Percentiles rank a stretch among this genome's conserved stretches.
Evolutionary conservation across 192 early-diverging fungal genomes (phyloP).

Genomic region (Coemansia sp.): DNA sequence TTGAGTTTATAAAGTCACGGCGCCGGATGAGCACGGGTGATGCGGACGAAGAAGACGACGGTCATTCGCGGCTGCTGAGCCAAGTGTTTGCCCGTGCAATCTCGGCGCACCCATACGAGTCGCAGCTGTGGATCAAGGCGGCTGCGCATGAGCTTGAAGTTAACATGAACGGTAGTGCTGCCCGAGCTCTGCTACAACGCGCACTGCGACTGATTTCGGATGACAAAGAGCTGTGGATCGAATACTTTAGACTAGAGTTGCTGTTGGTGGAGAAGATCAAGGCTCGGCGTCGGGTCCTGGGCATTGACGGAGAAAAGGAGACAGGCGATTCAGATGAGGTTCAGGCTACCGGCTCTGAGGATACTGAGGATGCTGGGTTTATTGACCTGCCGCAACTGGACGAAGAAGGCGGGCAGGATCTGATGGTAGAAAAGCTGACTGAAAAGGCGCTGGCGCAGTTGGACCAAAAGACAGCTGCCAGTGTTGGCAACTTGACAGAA

Average conservation of each 20-base stretch:
- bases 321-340: slow-evolving; percentile 22
- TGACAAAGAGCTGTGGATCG: slow-evolving; percentile 75
- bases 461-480: slow-evolving; percentile 24
- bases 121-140: slow-evolving; percentile 87
- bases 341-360: slow-evolving; percentile 1
- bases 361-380: slow-evolving; percentile 45
- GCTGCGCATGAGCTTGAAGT: slow-evolving; percentile 86
- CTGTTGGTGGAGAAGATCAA: slow-evolving; percentile 85
- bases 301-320: slow-evolving; percentile 55
- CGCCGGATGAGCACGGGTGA: slow-evolving; percentile 30
- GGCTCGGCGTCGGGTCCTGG: slow-evolving; percentile 76
- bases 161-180: slow-evolving; percentile 77
- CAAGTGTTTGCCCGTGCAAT: slow-evolving; percentile 82
- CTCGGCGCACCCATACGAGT: slow-evolving; percentile 79
- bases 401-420: slow-evolving; percentile 55
- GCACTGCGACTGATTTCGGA: slow-evolving; percentile 80
- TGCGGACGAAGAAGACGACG: slow-evolving; percentile 17
- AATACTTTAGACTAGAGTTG: slow-evolving; percentile 93
- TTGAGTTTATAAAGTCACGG: slow-evolving; percentile 70
- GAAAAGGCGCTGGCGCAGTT: slow-evolving; percentile 37
- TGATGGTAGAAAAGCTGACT: slow-evolving; percentile 41
- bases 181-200: slow-evolving; percentile 80
- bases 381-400: slow-evolving; percentile 60
- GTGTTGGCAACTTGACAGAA: slow-evolving; percentile 24
- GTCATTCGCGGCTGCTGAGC: slow-evolving; percentile 60